These are phyloP conservation scores for Fusarium coffeatum DNA, from an alignment of 2,329 filamentous ascomycete genomes.

Conservation along the genomic window DNA sequence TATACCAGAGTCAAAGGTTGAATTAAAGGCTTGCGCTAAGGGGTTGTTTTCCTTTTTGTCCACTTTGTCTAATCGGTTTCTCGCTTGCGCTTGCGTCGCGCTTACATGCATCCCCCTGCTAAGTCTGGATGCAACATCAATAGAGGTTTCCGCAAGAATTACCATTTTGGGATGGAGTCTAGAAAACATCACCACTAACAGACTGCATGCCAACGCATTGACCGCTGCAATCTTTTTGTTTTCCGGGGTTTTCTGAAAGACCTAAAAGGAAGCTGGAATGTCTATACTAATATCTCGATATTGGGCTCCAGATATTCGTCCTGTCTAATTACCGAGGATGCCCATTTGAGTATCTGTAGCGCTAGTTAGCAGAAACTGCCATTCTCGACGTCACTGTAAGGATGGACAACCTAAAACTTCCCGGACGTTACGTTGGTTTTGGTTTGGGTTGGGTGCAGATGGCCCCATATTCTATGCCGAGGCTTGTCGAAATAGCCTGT, in stretches of 20 bases:
- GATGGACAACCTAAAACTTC: neutral
- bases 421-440: neutral
- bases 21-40: neutral
- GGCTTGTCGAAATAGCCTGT: constrained; percentile 18
- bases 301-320: neutral
- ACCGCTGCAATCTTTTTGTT: neutral
- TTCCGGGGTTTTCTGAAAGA: neutral
- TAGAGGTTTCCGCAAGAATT: constrained; percentile 36
- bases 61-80: neutral
- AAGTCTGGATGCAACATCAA: constrained; percentile 5
- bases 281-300: neutral
- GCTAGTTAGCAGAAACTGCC: constrained; percentile 11
- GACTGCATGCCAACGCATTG: constrained; percentile 5
- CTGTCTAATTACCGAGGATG: neutral
- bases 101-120: constrained; percentile 30
- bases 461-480: constrained; percentile 16
- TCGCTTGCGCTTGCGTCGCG: constrained; percentile 1
- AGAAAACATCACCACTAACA: neutral
- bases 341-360: constrained; percentile 1
- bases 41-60: constrained; percentile 1
- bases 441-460: neutral
- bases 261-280: neutral
- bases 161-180: constrained; percentile 27
- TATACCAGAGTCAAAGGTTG: neutral
- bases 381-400: neutral